A percentile compares a stretch with the other conserved stretches of the same genome.
Conservation (phyloP, 2,329 filamentous ascomycete species). For the Penicillium sp. region DNA sequence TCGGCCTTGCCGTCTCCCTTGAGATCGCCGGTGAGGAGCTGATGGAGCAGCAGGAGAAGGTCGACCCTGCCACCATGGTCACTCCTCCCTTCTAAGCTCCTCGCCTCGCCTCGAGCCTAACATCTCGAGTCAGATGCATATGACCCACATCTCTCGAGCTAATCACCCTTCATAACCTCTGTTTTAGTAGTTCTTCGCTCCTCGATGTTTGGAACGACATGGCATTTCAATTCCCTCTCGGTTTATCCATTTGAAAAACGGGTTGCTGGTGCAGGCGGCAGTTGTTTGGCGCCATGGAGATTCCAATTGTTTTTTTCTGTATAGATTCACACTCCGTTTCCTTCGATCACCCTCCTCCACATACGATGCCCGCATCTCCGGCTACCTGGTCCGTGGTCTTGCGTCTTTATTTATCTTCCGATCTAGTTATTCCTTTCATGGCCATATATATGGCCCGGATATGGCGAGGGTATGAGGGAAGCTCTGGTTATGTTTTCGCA, state of each 20-base stretch:
- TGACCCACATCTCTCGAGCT: slow-evolving; percentile 18
- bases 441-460: slow-evolving; percentile 22
- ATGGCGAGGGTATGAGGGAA: slow-evolving; percentile 23
- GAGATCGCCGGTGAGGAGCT: slow-evolving; percentile 80
- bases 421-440: slow-evolving; percentile 19
- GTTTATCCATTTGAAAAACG: slow-evolving; percentile 30
- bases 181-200: slow-evolving; percentile 46
- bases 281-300: slow-evolving; percentile 39
- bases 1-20: slow-evolving; percentile 89
- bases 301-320: slow-evolving; percentile 28
- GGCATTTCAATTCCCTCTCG: slow-evolving; percentile 27
- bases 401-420: slow-evolving; percentile 20
- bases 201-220: slow-evolving; percentile 29
- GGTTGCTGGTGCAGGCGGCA: slow-evolving; percentile 33
- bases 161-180: slow-evolving; percentile 32
- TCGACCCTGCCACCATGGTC: slow-evolving; percentile 42
- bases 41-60: slow-evolving; percentile 72
- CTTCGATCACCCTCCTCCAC: slow-evolving; percentile 24
- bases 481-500: slow-evolving; percentile 32
- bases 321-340: slow-evolving; percentile 36
- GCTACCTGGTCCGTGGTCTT: slow-evolving; percentile 22
- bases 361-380: slow-evolving; percentile 22
- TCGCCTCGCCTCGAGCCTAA: slow-evolving; percentile 9
- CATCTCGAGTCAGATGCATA: slow-evolving; percentile 11
- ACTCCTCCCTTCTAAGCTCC: slow-evolving; percentile 48